Evolutionary conservation across 257 asterid species (phyloP).

Genomic region (Capsicum pubescens): DNA sequence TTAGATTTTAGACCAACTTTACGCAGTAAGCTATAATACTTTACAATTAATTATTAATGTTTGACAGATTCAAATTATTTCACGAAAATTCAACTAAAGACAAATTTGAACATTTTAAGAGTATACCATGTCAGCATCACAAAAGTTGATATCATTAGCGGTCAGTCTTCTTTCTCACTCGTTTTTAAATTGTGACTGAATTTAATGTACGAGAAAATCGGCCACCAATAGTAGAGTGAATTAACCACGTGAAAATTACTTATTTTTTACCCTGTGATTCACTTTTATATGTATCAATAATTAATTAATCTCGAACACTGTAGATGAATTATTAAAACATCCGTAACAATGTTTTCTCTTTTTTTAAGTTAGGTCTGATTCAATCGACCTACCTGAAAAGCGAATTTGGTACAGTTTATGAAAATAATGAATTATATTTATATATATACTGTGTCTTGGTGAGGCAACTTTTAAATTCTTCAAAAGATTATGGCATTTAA

Average conservation of each 20-base stretch:
- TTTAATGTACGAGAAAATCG: not conserved
- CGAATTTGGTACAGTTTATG: not conserved
- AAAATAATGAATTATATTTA: too few species aligned
- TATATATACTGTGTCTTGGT: not conserved
- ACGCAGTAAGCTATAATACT: too few species aligned
- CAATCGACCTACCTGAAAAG: not conserved
- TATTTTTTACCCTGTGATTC: not conserved
- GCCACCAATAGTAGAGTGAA: not conserved
- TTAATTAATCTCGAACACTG: not conserved
- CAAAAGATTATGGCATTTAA: not conserved
- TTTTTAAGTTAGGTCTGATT: conserved; percentile 1
- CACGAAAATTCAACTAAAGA: too few species aligned
- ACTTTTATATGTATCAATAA: not conserved
- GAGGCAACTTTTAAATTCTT: not conserved
- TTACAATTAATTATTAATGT: too few species aligned
- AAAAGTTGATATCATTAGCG: not conserved
- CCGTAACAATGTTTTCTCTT: not conserved
- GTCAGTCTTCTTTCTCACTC: not conserved
- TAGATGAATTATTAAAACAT: not conserved
- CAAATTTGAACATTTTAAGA: too few species aligned
- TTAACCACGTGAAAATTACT: conserved; percentile 11
- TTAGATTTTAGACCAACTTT: too few species aligned
- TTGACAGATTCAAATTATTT: too few species aligned
- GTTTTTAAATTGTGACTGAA: not conserved
- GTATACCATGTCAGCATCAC: too few species aligned